phyloP scores from a whole-genome alignment of 805 yeast species.

The Peterozyma xylosa region DNA sequence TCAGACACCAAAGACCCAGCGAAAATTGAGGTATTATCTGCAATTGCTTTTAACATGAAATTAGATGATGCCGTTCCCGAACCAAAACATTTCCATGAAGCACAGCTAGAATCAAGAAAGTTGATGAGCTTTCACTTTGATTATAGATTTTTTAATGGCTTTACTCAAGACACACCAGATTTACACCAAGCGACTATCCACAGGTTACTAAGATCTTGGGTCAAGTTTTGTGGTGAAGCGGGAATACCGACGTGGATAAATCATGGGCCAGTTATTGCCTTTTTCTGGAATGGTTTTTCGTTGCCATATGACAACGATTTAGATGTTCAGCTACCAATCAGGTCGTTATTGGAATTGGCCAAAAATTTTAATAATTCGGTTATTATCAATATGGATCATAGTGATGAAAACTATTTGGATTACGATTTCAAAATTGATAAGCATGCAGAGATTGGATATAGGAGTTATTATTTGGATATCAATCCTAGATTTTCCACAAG shows the following conservation, averaged over 20 bases:
- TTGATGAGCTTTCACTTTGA: slow-evolving; percentile 34
- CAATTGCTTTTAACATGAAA: too few species aligned
- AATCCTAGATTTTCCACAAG: slow-evolving; percentile 26
- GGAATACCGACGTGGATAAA: slow-evolving; percentile 52
- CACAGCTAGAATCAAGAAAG: slow-evolving; percentile 22
- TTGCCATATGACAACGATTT: slow-evolving; percentile 59
- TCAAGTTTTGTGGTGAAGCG: slow-evolving; percentile 35
- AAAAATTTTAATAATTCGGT: slow-evolving; percentile 40
- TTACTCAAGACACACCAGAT: slow-evolving; percentile 13
- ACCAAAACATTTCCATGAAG: slow-evolving; percentile 33
- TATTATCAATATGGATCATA: slow-evolving; percentile 29
- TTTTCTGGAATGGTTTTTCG: slow-evolving; percentile 51
- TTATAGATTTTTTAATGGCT: slow-evolving; percentile 33
- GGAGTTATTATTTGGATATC: slow-evolving; percentile 24
- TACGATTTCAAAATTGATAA: slow-evolving; percentile 4
- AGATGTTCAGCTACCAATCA: slow-evolving; percentile 54
- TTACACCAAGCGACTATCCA: slow-evolving; percentile 29
- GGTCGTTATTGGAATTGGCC: slow-evolving; percentile 34
- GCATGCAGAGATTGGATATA: slow-evolving; percentile 21
- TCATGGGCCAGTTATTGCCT: slow-evolving; percentile 57
- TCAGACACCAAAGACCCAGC: background rate
- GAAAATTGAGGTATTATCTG: too few species aligned
- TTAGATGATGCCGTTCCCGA: background rate
- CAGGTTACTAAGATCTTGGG: slow-evolving; percentile 45
- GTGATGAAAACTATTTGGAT: background rate